Base-by-base conservation (phyloP, 345 rosid genomes). In the Melaleuca alternifolia region DNA sequence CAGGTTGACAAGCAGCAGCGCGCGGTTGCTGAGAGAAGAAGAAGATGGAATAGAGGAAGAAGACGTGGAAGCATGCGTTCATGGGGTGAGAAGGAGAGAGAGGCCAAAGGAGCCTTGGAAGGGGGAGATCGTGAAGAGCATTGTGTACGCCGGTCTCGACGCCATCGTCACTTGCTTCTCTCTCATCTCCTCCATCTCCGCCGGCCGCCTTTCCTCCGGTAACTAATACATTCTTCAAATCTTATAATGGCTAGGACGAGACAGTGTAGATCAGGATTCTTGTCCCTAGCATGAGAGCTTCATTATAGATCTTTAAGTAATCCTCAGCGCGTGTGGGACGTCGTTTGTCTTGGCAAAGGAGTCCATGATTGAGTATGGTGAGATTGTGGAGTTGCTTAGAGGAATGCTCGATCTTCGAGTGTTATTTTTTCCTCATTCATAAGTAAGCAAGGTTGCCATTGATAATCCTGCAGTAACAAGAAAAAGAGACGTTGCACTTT, bases 151-250 rank as follows among this genome's bases (percentile, higher is more conserved):
- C 21, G 93, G 92, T 5, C 91, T 89, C 62, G 91, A 91, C 6
- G 92, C 92, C 87, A 91, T 89, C 56, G 85, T 91, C 87, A 89
- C 91, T 10, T 88, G 87, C 84, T 92, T 92, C 77, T 89, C 93
- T 20, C 92, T 91, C 87, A 90, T 91, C 85, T 90, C 94, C 83
- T 88, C 92, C 62, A 86, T 91, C 77, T 90, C 93, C 33, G 93
- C 92, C 54, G 65, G 85, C 76, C 87, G 82, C 5, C 88, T 79
- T 41, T 87, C 94, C 54, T 89, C 92, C 37, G 92, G 92, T 92
- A 85, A 81, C 8, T 62, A 26, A 85, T 33, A 26, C 50, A 23
- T 84, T 44, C 59, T 44, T 23, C 16, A 3, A 82, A 50, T n/a
- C 14, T 28, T 56, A 6, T 44, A 48, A 57, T 44, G n/a, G 21